These are phyloP conservation scores for Exophiala spinifera DNA, from an alignment of 2,329 filamentous ascomycete genomes.

Conservation along the genomic window DNA sequence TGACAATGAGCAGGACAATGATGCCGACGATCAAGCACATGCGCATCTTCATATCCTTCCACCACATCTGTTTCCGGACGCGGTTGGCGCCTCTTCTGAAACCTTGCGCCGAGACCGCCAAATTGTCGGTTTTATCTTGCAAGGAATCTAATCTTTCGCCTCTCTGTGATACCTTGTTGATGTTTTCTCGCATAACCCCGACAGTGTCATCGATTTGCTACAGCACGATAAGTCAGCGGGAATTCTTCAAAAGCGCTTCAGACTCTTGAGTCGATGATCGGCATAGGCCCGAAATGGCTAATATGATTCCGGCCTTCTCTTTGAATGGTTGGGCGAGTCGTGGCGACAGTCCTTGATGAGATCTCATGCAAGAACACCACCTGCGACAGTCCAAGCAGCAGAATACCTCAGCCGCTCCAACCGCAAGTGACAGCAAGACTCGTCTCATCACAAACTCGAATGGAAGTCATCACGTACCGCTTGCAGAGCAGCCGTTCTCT, in stretches of 20 bases:
- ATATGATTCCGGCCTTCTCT: background rate
- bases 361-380: background rate
- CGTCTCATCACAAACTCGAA: background rate
- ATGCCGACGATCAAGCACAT: slow-evolving; percentile 91
- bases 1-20: slow-evolving; percentile 85
- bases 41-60: slow-evolving; percentile 99
- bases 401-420: background rate
- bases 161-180: slow-evolving; percentile 93
- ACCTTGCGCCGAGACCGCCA: slow-evolving; percentile 86
- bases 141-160: slow-evolving; percentile 83
- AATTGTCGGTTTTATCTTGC: slow-evolving; percentile 89
- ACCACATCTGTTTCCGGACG: slow-evolving; percentile 98
- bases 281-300: background rate
- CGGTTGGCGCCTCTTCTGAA: slow-evolving; percentile 96
- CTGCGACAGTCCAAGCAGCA: slow-evolving; percentile 13
- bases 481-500: slow-evolving; percentile 72
- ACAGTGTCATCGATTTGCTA: slow-evolving; percentile 98
- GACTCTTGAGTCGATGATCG: background rate
- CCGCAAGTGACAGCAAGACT: background rate
- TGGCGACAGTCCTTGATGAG: background rate
- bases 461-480: slow-evolving; percentile 64
- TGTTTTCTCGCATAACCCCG: slow-evolving; percentile 93
- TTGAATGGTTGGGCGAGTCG: background rate
- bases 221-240: slow-evolving; percentile 1
- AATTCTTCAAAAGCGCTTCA: too few relatives aligned